Evolutionary conservation across 2,329 filamentous ascomycete species (phyloP), one percentile per base, ranked within the genome.

Genomic region (Ceratocystiopsis sp.): DNA sequence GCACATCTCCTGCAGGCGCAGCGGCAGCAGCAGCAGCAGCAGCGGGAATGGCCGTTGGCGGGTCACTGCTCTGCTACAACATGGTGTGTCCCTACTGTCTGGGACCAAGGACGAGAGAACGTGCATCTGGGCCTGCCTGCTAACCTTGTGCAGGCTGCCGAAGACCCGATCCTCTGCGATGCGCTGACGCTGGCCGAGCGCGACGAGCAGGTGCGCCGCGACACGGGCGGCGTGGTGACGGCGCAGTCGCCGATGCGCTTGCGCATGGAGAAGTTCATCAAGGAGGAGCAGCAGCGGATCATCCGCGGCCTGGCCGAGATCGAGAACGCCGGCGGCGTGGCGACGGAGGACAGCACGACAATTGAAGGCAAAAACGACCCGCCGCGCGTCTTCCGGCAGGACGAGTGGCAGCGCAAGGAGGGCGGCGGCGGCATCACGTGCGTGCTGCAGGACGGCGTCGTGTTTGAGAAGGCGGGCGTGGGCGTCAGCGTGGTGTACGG

Each of bases 381-480:
- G 38, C 36, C 42, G 33, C 49, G 48, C 19, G 16, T 8, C 15
- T 98, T 98, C 66, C 73, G 73, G 46, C 68, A 77, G 46, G 91
- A 98, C 63, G 79, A 80, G 50, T 98, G 91, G 91, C 71, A 76
- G 48, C 78, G 91, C 42, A 79, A 83, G 45, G 79, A 86, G 57
- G 91, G 91, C 43, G 91, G 91, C 37, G 91, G 91, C 44, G 91
- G 91, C 50, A 87, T 89, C 53, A 93, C 85, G 15, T 94, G 87
- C 61, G 87, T 98, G 35, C 68, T 98, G 16, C 91, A 98, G 61
- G 86, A 95, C 51, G 87, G 91, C 52, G 89, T 93, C 49, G 85
- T 95, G 41, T 98, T 98, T 55, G 91, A 98, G 61, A 98, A 98
- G 65, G 91, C 84, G 38, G 91, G 91, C 29, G 86, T 96, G 46